phyloP scores from a whole-genome alignment of 1,284 basidiomycete species.

The Apiotrichum sp. region DNA sequence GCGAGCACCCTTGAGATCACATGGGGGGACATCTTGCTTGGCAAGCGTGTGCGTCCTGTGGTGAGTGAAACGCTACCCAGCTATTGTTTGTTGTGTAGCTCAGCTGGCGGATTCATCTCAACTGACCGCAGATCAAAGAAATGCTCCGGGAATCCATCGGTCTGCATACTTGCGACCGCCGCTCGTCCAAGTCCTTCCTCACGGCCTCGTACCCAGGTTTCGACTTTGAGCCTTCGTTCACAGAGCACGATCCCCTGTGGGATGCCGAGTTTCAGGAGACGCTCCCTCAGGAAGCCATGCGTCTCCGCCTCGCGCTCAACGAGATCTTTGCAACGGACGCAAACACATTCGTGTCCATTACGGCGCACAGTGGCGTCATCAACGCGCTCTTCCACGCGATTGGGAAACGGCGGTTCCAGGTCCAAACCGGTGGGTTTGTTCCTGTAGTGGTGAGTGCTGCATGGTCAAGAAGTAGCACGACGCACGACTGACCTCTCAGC shows the following conservation, averaged over 20 bases:
- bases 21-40: slow-evolving; percentile 1
- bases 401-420: slow-evolving; percentile 13
- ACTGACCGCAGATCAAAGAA: slow-evolving; percentile 27
- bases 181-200: slow-evolving; percentile 11
- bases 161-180: slow-evolving; percentile 35
- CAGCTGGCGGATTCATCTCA: too few species aligned
- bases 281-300: slow-evolving; percentile 20
- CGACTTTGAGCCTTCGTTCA: slow-evolving; percentile 31
- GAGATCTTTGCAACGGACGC: slow-evolving; percentile 35
- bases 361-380: slow-evolving; percentile 40
- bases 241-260: slow-evolving; percentile 38
- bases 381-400: slow-evolving; percentile 29
- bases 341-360: slow-evolving; percentile 35
- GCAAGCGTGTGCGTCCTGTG: slow-evolving; percentile 7
- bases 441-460: too few species aligned
- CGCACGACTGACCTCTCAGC: neutral
- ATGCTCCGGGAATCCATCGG: slow-evolving; percentile 29
- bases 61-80: neutral
- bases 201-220: slow-evolving; percentile 24
- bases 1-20: too few species aligned
- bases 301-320: slow-evolving; percentile 27
- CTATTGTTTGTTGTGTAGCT: too few species aligned
- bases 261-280: slow-evolving; percentile 29
- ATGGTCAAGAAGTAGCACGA: neutral
- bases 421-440: too few species aligned